Evolutionary conservation across 2,329 filamentous ascomycete species (phyloP).

Genomic region (Rhinocladiella similis): DNA sequence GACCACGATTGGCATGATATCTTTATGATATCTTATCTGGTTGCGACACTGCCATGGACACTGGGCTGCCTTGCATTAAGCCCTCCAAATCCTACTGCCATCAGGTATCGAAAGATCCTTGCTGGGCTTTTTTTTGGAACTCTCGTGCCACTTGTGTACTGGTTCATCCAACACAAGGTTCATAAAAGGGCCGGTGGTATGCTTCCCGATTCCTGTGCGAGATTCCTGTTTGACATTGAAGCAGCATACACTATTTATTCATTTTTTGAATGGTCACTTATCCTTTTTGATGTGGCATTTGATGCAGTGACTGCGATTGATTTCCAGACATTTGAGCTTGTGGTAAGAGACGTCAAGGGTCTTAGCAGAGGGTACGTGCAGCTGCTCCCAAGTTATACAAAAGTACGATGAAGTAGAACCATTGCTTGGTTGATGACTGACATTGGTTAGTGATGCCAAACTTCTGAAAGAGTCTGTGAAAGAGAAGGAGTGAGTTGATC

Average conservation of each 20-base stretch:
- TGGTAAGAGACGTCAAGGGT: slow-evolving; percentile 85
- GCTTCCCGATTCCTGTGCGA: slow-evolving; percentile 32
- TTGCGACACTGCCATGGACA: slow-evolving; percentile 94
- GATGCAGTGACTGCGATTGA: slow-evolving; percentile 92
- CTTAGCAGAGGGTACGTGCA: slow-evolving; percentile 97
- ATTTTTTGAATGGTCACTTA: slow-evolving; percentile 96
- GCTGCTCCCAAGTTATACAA: slow-evolving; percentile 86
- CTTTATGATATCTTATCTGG: slow-evolving; percentile 97
- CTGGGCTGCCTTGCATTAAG: slow-evolving; percentile 85
- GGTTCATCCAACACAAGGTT: slow-evolving; percentile 98
- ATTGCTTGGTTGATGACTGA: slow-evolving; percentile 37
- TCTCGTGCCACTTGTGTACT: slow-evolving; percentile 87
- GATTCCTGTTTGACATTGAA: slow-evolving; percentile 9
- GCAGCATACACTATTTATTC: slow-evolving; percentile 94
- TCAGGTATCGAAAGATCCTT: slow-evolving; percentile 86
- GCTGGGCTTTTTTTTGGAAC: slow-evolving; percentile 86
- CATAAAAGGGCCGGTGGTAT: slow-evolving; percentile 89
- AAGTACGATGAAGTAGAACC: slow-evolving; percentile 49
- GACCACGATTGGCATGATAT: slow-evolving; percentile 99
- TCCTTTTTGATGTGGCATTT: slow-evolving; percentile 93
- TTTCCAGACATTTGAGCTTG: slow-evolving; percentile 84
- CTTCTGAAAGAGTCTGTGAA: slow-evolving; percentile 48
- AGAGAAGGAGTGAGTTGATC: slow-evolving; percentile 72
- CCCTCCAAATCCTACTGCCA: slow-evolving; percentile 75
- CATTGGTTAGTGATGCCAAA: slow-evolving; percentile 50